A percentile compares a stretch with the other conserved stretches of the same genome.
Evolutionary conservation across 2,329 filamentous ascomycete genomes (phyloP).

Genomic region (Teratosphaeria viscida): DNA sequence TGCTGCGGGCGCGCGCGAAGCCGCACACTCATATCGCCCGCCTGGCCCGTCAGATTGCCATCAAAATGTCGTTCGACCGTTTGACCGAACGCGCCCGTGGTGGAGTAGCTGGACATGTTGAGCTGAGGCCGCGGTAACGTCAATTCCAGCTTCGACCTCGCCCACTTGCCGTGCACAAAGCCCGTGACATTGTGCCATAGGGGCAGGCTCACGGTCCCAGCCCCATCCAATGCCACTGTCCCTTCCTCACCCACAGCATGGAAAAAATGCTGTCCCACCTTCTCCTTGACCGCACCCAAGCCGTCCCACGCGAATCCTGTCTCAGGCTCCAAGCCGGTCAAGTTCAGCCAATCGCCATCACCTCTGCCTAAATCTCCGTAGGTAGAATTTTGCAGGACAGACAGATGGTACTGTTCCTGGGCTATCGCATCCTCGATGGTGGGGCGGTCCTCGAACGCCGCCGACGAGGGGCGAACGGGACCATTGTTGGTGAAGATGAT

Average conservation of each 20-base stretch:
- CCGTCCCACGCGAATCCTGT: constrained; percentile 73
- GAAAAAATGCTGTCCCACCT: constrained; percentile 48
- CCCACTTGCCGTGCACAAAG: constrained; percentile 66
- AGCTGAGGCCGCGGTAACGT: constrained; percentile 35
- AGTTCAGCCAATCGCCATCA: constrained; percentile 29
- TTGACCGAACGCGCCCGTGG: constrained; percentile 53
- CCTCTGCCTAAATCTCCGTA: constrained; percentile 41
- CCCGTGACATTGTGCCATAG: constrained; percentile 75
- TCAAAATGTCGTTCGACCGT: constrained; percentile 49
- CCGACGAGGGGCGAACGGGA: constrained; percentile 16
- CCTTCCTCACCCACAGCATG: constrained; percentile 29
- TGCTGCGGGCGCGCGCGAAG: constrained; percentile 53
- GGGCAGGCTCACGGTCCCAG: constrained; percentile 23
- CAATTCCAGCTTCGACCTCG: constrained; percentile 44
- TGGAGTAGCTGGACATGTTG: constrained; percentile 47
- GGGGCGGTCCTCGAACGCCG: constrained; percentile 30
- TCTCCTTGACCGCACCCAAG: constrained; percentile 54
- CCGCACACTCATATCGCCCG: constrained; percentile 51
- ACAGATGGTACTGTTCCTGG: constrained; percentile 41
- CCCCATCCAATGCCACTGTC: constrained; percentile 22
- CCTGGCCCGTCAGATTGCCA: constrained; percentile 66
- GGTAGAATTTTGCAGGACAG: constrained; percentile 38
- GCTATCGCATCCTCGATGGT: constrained; percentile 39
- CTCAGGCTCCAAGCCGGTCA: constrained; percentile 65
- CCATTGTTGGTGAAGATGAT: constrained; percentile 42